Conservation (phyloP, 2,329 filamentous ascomycete genomes). For the Stromatinia cepivora region DNA sequence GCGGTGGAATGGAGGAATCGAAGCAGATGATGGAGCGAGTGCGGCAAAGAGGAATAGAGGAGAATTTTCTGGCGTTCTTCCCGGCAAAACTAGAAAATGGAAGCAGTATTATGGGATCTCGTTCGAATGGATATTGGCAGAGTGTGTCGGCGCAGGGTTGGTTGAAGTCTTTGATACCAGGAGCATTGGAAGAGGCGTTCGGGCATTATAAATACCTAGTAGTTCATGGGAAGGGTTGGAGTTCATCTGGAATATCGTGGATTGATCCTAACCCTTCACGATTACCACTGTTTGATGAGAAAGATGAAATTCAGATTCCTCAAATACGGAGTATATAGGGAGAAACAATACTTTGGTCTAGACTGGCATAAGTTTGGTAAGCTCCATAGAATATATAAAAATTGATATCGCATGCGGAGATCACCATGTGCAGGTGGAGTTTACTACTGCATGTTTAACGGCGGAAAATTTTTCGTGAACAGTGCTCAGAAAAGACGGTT, state of each 20-base stretch:
- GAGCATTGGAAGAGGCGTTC: slow-evolving; percentile 68
- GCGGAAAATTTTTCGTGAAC: slow-evolving; percentile 17
- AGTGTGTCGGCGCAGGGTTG: slow-evolving; percentile 68
- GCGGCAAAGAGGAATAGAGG: slow-evolving; percentile 54
- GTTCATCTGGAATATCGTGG: neutral
- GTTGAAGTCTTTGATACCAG: slow-evolving; percentile 75
- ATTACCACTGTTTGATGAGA: neutral
- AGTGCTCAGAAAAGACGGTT: slow-evolving; percentile 10
- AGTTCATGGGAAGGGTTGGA: neutral
- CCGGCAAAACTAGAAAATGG: slow-evolving; percentile 68
- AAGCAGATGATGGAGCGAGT: slow-evolving; percentile 47
- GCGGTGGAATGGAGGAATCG: slow-evolving; percentile 69
- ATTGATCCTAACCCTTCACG: neutral
- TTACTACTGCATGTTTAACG: slow-evolving; percentile 16
- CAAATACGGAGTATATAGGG: neutral
- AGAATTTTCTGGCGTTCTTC: slow-evolving; percentile 57
- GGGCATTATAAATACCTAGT: slow-evolving; percentile 43
- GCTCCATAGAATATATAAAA: slow-evolving; percentile 19
- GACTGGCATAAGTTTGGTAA: slow-evolving; percentile 2
- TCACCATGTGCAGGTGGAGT: slow-evolving; percentile 13
- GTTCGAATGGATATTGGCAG: slow-evolving; percentile 71
- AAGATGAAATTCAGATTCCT: slow-evolving; percentile 1
- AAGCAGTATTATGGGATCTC: slow-evolving; percentile 66
- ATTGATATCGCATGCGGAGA: slow-evolving; percentile 17
- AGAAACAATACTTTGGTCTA: slow-evolving; percentile 9